phyloP scores from a whole-genome alignment of 169 alveolate genomes.

The Plasmodium knowlesi region DNA sequence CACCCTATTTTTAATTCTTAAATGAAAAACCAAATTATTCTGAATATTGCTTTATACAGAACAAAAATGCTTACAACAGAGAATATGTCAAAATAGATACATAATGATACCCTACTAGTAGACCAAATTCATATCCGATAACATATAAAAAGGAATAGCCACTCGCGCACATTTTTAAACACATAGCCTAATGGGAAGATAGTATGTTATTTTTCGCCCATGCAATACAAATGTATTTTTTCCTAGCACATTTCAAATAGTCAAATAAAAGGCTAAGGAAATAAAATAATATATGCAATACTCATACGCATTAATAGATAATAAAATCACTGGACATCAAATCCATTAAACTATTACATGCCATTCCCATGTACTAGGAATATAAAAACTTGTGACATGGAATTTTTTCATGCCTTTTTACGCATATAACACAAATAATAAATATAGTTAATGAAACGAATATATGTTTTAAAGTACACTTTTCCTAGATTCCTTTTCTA shows the following conservation, averaged over 20 bases:
- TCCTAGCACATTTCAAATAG: not conserved
- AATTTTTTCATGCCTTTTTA: not conserved
- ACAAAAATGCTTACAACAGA: not conserved
- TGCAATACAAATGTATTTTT: not conserved
- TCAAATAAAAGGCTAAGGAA: not conserved
- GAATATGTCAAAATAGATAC: not conserved
- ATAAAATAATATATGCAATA: not conserved
- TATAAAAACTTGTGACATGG: not conserved
- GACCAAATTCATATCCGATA: not conserved
- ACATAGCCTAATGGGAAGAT: not conserved
- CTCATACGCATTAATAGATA: not conserved
- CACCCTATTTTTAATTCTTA: not conserved
- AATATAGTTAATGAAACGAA: not conserved
- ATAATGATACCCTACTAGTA: not conserved
- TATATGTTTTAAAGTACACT: not conserved
- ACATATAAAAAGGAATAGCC: too few relatives aligned
- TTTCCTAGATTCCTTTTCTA: too few relatives aligned
- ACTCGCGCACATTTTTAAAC: not conserved
- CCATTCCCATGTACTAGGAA: not conserved
- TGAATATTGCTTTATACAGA: not conserved
- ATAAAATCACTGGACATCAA: not conserved
- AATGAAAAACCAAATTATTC: not conserved
- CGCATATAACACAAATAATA: not conserved
- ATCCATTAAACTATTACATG: not conserved
- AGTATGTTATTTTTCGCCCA: not conserved